Conservation (phyloP, 1,284 basidiomycete species). For the Cutaneotrichosporon cutaneum region DNA sequence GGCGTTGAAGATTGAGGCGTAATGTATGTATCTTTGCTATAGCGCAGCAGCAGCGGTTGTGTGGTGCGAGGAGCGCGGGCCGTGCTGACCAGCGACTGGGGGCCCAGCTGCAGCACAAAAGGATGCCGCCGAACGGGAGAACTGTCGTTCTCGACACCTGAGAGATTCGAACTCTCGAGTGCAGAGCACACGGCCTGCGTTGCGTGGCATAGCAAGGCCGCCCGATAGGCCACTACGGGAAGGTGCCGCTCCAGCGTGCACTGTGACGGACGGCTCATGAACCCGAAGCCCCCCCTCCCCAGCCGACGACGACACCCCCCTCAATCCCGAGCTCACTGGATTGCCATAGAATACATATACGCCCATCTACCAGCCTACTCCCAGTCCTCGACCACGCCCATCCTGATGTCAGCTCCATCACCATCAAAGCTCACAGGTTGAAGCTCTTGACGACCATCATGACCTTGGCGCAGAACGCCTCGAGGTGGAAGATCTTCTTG, state of each 20-base stretch:
- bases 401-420: slow-evolving; percentile 20
- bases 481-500: slow-evolving; percentile 94
- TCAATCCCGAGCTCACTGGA: no score
- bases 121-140: background rate
- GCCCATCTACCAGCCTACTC: slow-evolving; percentile 10
- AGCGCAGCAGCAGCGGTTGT: no score
- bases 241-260: no score
- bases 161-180: slow-evolving; percentile 18
- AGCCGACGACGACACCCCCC: no score
- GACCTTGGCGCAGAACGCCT: slow-evolving; percentile 63
- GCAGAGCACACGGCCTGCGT: slow-evolving; percentile 10
- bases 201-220: slow-evolving; percentile 9
- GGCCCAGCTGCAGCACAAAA: background rate
- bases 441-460: slow-evolving; percentile 50
- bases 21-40: background rate
- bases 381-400: slow-evolving; percentile 26
- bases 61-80: no score
- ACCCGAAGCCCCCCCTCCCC: no score
- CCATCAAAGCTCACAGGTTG: slow-evolving; percentile 30
- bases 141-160: background rate
- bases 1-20: slow-evolving; percentile 7
- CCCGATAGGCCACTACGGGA: slow-evolving; percentile 16
- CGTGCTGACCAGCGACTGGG: background rate
- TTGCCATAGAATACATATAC: slow-evolving; percentile 9
- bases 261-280: no score